These are phyloP conservation scores for Berkeleyomyces basicola DNA, from an alignment of 2,329 filamentous ascomycete species.

Conservation along the genomic window DNA sequence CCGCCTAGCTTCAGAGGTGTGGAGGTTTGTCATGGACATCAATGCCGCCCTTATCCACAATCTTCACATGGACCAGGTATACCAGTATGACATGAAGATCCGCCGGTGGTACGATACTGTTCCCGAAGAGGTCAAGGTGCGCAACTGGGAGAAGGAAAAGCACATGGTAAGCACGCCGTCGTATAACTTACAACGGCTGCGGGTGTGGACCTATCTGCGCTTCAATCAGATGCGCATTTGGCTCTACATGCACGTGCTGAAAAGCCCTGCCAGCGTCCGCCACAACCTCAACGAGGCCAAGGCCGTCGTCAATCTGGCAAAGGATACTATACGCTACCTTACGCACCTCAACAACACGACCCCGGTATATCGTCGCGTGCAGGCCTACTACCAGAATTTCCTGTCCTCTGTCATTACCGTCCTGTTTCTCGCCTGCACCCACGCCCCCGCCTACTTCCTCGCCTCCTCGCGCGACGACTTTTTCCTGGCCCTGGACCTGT, in stretches of 20 bases:
- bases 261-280: constrained; percentile 69
- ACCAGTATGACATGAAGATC: constrained; percentile 66
- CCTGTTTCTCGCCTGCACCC: constrained; percentile 59
- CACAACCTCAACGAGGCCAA: constrained; percentile 58
- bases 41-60: constrained; percentile 44
- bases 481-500: constrained; percentile 58
- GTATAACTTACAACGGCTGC: constrained; percentile 55
- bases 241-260: constrained; percentile 74
- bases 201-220: constrained; percentile 70
- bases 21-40: constrained; percentile 59
- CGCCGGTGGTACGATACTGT: constrained; percentile 73
- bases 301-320: constrained; percentile 56
- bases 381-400: constrained; percentile 70
- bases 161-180: constrained; percentile 38
- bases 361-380: constrained; percentile 53
- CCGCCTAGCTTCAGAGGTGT: constrained; percentile 69
- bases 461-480: constrained; percentile 56
- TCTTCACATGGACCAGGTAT: constrained; percentile 57
- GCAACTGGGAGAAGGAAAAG: constrained; percentile 38
- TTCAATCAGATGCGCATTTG: constrained; percentile 83
- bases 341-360: constrained; percentile 55
- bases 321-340: constrained; percentile 58
- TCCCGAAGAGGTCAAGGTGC: constrained; percentile 42
- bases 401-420: constrained; percentile 58
- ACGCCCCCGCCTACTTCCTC: constrained; percentile 57